phyloP scores from a whole-genome alignment of 805 yeast species.

The Lipomyces chichibuensis region DNA sequence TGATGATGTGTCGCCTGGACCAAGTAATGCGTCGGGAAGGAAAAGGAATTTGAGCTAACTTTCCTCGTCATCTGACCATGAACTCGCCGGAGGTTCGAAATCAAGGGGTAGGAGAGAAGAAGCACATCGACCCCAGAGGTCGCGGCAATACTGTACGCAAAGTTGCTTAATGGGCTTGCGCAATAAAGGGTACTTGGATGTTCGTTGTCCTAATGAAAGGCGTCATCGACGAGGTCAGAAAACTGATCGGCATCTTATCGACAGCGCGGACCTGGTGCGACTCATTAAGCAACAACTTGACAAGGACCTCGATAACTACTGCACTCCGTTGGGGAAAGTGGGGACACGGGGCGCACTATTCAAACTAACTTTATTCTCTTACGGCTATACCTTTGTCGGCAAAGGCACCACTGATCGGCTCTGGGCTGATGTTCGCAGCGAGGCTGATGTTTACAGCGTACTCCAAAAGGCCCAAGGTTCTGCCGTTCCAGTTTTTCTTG shows the following conservation, averaged over 20 bases:
- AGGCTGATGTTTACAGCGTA: conserved; percentile 4
- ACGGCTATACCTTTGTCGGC: conserved; percentile 7
- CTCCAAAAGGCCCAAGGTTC: conserved; percentile 6
- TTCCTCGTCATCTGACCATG: neutral
- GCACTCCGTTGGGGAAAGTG: neutral
- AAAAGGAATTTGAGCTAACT: conserved; percentile 1
- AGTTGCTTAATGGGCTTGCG: conserved; percentile 1
- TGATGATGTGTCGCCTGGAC: neutral
- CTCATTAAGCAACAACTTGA: conserved; percentile 2
- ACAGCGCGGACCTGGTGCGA: neutral
- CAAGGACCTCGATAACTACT: conserved; percentile 4
- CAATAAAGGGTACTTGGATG: neutral
- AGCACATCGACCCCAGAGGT: neutral
- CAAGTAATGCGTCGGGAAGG: neutral
- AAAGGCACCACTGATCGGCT: neutral
- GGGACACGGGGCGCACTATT: conserved; percentile 4
- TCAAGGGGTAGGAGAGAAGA: neutral
- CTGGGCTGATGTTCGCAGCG: neutral
- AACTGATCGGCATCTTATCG: conserved; percentile 3
- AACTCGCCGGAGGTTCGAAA: neutral
- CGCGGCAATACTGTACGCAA: conserved; percentile 9
- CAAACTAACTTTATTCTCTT: conserved; percentile 1
- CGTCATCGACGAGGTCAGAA: conserved; percentile 4
- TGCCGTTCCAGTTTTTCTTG: conserved; percentile 6
- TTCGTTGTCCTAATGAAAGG: conserved; percentile 4